Base-by-base conservation (phyloP, 257 asterid species). In the Haberlea rhodopensis region DNA sequence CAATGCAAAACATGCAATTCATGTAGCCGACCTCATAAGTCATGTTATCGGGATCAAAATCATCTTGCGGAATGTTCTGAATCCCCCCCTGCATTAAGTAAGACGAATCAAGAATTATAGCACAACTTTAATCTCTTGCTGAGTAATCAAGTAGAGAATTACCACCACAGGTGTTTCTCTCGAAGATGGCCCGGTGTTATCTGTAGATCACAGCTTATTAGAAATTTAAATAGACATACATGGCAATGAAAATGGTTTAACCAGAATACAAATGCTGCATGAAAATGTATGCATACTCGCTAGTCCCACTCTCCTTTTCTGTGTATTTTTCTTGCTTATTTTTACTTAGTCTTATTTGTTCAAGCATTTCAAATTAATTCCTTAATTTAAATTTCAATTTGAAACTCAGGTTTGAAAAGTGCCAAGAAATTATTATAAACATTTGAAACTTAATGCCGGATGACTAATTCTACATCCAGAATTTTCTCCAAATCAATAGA, bases 21-120 rank as follows among this genome's bases (percentile, higher is more conserved):
- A 13, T 18, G 60, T 3, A 61, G 70, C 81, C 64, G 74, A 91
- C 98, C 97, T 91, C 98, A 34, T 87, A 89, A 62, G 86, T 85
- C 98, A 91, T 89, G 21, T 57, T 63, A 65, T 91, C 98, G 23
- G 85, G 94, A 85, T 89, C 89, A 60, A 91, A 62, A 23, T 77
- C 85, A 55, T 88, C 96, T 62, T 85, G 81, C 62, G 79, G 76
- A 15, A 57, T 54, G 62, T 40, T 73, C 59, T 37, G 85, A 64
- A 72, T 81, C 60, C 37, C 73, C 53, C 8, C 79, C 96, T 86
- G 82, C 78, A 79, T 46, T 67, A 54, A 32, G 45, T 18, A 18
- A n/a, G 29, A 45, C 15, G 57, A 55, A 67, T n/a, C 31, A 62
- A 53, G 49, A 25, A 60, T 53, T 60, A 65, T 11, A 29, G 20